Evolutionary conservation across 2,329 filamentous ascomycete genomes (phyloP), one percentile per base, ranked within the genome.

Genomic region (Aureobasidium zeae): DNA sequence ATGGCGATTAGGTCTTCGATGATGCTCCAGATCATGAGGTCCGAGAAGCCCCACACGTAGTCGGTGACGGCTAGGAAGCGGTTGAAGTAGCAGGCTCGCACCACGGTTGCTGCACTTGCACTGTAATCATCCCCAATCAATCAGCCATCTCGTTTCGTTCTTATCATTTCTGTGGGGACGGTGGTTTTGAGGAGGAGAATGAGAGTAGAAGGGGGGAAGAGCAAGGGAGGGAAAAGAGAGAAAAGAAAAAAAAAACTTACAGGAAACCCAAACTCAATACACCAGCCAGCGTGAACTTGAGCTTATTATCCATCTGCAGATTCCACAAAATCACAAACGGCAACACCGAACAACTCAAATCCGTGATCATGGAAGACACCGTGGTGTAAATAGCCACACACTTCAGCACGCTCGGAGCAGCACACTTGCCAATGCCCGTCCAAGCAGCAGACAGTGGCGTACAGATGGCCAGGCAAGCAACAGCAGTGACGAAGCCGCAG

Each of bases 51-150:
- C 35, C 61, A 63, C 45, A 62, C 48, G 38, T 60, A 63, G 45
- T 63, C 58, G 13, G 63, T 54, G 1, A 49, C 49, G 9, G 63
- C 53, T 0, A 53, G 52, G 20, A 64, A 50, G 52, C 61, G 48
- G 48, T 62, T 46, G 48, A 54, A 51, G 55, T 66, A 60, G 5
- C 61, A 58, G 48, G 68, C 60, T 26, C 69, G 63, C 4, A 69
- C 62, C 1, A 63, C 53, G 0, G 65, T 67, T 11, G 63, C 67
- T 44, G 67, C 60, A 53, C 74, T 74, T 22, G 73, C 77, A 36
- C 30, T 25, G 20, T 2, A n/a, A 5, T 30, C 4, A 3, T 32
- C 4, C 10, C 5, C 10, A 12, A 7, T 30, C 7, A 31, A 20
- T 39, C 22, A 25, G 22, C 22, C 7, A 25, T 25, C 22, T 2